Base-by-base conservation (phyloP, 1,284 basidiomycete species). In the Ustilago curta region DNA sequence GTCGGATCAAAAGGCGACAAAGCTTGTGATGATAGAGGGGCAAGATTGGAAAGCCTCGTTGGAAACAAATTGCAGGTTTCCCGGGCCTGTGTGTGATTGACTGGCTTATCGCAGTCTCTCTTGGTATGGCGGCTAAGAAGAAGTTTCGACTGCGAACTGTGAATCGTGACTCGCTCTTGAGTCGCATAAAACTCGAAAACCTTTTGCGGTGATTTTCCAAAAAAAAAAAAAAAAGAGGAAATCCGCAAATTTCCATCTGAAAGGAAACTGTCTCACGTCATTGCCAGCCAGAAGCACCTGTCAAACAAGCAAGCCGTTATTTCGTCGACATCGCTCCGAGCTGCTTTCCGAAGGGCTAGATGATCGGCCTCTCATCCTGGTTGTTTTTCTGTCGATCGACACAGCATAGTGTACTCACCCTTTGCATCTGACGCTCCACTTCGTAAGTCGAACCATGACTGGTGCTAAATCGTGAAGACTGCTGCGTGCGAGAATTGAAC, bases 391-490 rank as follows among this genome's bases (percentile, higher is more conserved):
- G 8, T 37, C 49, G 32, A 21, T 32, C 44, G 25, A 31, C 16
- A 31, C 27, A 35, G n/a, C 31, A 14, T 27, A 21, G 8, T 32
- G 9, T 32, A 72, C 70, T 72, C 51, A 67, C 70, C 57, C 45
- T 67, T 39, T 72, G 70, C 60, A 67, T 63, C 51, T 67, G 64
- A 12, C 70, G 64, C 37, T 72, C 59, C 23, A 67, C 50, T 27
- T 67, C 47, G 55, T 72, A 72, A 40, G 69, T 51, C n/a, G 69
- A 65, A 39, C 37, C 23, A 12, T 59, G 51, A 19, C 57, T 60
- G 1, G 61, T 70, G 27, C 67, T 64, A 49, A 70, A 70, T 35
- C 61, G 57, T 19, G 43, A 51, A 4, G 35, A 47, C 32, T 71
- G 69, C 29, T 55, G 56, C 8, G 60, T 49, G 44, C 51, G 31